phyloP scores from a whole-genome alignment of 1,139 yeast genomes.

The Geotrichum australiense region DNA sequence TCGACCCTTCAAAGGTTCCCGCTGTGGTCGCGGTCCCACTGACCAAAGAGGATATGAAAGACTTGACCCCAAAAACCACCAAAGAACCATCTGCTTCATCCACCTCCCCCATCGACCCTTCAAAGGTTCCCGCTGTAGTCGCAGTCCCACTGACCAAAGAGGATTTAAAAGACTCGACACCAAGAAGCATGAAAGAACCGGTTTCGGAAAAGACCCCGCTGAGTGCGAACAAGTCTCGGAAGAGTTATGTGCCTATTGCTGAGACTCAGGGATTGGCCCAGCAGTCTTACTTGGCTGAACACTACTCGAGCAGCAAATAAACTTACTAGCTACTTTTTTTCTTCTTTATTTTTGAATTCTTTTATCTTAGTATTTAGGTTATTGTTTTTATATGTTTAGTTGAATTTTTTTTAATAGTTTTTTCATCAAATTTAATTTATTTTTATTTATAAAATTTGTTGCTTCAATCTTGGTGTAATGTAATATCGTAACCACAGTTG shows the following conservation, averaged over 20 bases:
- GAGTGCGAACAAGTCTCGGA: background rate
- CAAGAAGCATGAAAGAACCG: constrained; percentile 1
- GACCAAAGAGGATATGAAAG: background rate
- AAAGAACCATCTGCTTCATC: background rate
- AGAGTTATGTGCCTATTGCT: constrained; percentile 4
- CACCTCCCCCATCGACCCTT: constrained; percentile 5
- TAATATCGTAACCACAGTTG: too few species aligned
- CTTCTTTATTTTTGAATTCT: too few species aligned
- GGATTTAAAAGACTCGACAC: constrained; percentile 7
- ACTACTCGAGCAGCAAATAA: too few species aligned
- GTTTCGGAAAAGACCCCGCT: background rate
- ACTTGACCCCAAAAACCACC: background rate
- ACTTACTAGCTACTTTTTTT: too few species aligned
- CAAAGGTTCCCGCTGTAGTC: constrained; percentile 13
- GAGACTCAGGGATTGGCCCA: constrained; percentile 2
- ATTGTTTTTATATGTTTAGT: too few species aligned
- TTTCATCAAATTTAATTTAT: too few species aligned
- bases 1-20: too few species aligned
- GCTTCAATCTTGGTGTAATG: too few species aligned
- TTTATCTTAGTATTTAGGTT: too few species aligned
- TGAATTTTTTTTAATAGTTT: too few species aligned
- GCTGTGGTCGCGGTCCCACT: background rate
- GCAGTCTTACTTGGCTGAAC: too few species aligned
- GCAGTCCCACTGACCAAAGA: constrained; percentile 12
- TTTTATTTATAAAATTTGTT: too few species aligned